Conservation (phyloP, 2,329 filamentous ascomycete genomes). For the Fusarium continuum region DNA sequence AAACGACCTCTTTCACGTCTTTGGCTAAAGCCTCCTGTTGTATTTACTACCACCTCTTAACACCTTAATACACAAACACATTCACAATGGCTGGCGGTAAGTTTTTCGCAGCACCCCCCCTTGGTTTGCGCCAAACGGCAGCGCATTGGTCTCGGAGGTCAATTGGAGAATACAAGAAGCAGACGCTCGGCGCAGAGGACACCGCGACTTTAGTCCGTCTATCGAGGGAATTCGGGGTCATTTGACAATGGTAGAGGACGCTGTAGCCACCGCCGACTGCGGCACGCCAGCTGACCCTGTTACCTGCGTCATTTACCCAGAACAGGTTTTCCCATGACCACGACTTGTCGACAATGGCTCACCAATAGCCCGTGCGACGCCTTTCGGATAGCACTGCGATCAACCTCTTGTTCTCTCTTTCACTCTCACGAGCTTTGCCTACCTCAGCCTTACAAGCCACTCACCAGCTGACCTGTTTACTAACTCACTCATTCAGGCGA, state of each 20-base stretch:
- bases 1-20: slow-evolving; percentile 17
- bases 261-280: background rate
- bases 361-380: slow-evolving; percentile 10
- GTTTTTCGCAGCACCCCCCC: slow-evolving; percentile 35
- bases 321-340: slow-evolving; percentile 25
- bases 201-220: slow-evolving; percentile 5
- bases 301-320: slow-evolving; percentile 50
- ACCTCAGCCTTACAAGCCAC: background rate
- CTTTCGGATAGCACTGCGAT: slow-evolving; percentile 1
- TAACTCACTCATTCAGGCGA: slow-evolving; percentile 74
- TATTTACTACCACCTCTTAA: slow-evolving; percentile 25
- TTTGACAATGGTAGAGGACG: background rate
- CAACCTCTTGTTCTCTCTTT: background rate
- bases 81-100: slow-evolving; percentile 59
- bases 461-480: slow-evolving; percentile 17
- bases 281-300: slow-evolving; percentile 17
- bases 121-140: slow-evolving; percentile 18
- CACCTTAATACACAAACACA: slow-evolving; percentile 35
- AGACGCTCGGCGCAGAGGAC: slow-evolving; percentile 8
- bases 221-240: background rate
- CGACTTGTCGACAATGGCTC: slow-evolving; percentile 19
- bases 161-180: slow-evolving; percentile 31
- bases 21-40: slow-evolving; percentile 33
- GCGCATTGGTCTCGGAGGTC: slow-evolving; percentile 14
- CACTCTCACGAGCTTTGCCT: background rate